A percentile compares a stretch with the other conserved stretches of the same genome.
Conservation (phyloP, 106 monocot species). For the Alisma plantagoaquatica region DNA sequence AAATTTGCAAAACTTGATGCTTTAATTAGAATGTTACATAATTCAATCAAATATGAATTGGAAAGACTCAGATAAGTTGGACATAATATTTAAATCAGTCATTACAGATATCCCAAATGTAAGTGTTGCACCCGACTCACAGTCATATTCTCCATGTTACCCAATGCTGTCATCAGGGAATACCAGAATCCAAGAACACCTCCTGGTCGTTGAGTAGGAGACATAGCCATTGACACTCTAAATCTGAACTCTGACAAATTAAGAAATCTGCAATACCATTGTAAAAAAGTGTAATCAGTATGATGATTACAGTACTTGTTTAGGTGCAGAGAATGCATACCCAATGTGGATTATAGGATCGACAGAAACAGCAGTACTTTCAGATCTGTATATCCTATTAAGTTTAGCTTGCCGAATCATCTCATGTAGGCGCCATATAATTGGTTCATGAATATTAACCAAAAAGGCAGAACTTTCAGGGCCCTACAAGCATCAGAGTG, state of each 20-base stretch:
- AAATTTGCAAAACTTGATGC: too few relatives aligned
- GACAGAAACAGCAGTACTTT: conserved; percentile 65
- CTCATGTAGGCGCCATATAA: conserved; percentile 98
- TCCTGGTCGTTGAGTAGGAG: conserved; percentile 80
- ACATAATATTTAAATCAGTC: too few relatives aligned
- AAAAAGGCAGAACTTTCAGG: conserved; percentile 65
- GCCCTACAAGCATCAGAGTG: too few relatives aligned
- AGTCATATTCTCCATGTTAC: conserved; percentile 94
- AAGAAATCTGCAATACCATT: conserved; percentile 56
- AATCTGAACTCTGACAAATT: conserved; percentile 87
- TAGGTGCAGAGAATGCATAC: conserved; percentile 25
- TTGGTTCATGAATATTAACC: conserved; percentile 94
- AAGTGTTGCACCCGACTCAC: conserved; percentile 29
- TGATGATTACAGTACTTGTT: too few relatives aligned
- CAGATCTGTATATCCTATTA: conserved; percentile 35
- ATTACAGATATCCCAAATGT: too few relatives aligned
- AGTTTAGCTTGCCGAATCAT: conserved; percentile 72
- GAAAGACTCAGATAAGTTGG: too few relatives aligned
- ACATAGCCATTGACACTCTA: conserved; percentile 92
- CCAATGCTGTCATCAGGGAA: conserved; percentile 95
- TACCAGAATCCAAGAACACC: conserved; percentile 98
- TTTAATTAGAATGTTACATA: too few relatives aligned
- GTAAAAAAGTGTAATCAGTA: conserved; percentile 3
- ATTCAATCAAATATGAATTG: too few relatives aligned
- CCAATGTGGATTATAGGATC: conserved; percentile 91